Evolutionary conservation across 1,139 yeast species (phyloP).

Genomic region (Maudiozyma humilis): DNA sequence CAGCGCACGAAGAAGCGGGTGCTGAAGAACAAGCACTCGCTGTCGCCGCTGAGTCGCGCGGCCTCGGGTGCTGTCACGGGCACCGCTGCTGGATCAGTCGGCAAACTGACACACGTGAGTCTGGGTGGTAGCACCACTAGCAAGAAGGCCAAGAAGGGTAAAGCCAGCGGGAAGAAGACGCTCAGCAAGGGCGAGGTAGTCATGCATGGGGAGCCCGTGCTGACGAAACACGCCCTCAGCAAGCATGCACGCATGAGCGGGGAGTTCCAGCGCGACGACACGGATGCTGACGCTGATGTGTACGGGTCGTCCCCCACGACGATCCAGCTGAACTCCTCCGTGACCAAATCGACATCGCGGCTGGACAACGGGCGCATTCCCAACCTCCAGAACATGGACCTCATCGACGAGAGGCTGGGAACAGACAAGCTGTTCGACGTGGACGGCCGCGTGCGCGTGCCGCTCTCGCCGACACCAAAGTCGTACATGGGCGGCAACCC

Average conservation of each 20-base stretch:
- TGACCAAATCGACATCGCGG: conserved; percentile 25
- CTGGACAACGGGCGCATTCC: conserved; percentile 15
- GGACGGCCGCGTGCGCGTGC: conserved; percentile 13
- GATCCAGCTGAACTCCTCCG: conserved; percentile 30
- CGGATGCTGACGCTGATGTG: conserved; percentile 13
- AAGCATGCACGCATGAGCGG: too few species aligned
- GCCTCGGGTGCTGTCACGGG: too few species aligned
- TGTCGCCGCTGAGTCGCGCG: too few species aligned
- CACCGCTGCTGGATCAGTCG: too few species aligned
- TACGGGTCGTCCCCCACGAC: conserved; percentile 32
- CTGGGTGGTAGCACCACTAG: background rate
- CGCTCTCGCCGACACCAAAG: conserved; percentile 30
- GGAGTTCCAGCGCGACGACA: conserved; percentile 6
- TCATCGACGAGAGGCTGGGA: conserved; percentile 18
- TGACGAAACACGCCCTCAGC: background rate
- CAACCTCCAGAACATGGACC: conserved; percentile 12
- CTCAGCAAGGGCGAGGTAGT: conserved; percentile 2
- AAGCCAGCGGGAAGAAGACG: conserved; percentile 1
- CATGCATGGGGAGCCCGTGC: too few species aligned
- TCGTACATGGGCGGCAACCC: conserved; percentile 10
- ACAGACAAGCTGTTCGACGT: conserved; percentile 18
- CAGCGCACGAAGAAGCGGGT: background rate
- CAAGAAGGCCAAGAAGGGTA: background rate
- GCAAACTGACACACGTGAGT: background rate
- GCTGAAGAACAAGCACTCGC: background rate